Evolutionary conservation across 768 basidiomycete species (phyloP).

Genomic region (Leccinum broughii): DNA sequence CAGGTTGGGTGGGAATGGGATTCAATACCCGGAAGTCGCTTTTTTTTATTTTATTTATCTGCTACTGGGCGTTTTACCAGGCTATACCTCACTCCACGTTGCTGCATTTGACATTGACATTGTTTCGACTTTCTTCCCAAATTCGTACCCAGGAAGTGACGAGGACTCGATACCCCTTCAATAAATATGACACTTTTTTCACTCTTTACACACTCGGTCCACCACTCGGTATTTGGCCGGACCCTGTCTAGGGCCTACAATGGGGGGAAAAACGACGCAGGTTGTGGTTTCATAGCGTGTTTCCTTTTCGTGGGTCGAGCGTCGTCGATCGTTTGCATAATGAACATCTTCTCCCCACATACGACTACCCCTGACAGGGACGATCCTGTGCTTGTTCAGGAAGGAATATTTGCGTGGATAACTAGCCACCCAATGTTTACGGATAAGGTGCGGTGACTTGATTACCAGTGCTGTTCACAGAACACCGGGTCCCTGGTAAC

Average conservation of each 20-base stretch:
- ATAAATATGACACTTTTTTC: background rate
- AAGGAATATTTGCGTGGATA: background rate
- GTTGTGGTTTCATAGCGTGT: no score
- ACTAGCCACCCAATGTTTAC: background rate
- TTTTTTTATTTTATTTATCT: background rate
- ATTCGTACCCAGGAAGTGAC: no score
- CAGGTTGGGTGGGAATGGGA: background rate
- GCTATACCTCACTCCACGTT: conserved; percentile 35
- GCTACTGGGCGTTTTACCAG: conserved; percentile 27
- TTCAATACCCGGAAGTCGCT: background rate
- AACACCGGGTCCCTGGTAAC: background rate
- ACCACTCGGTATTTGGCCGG: no score
- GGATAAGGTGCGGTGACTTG: background rate
- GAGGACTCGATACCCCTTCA: background rate
- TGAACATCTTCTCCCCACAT: background rate
- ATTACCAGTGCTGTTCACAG: background rate
- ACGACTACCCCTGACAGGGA: background rate
- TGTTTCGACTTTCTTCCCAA: no score
- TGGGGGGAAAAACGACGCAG: no score
- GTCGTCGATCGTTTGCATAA: background rate
- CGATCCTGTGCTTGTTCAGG: background rate
- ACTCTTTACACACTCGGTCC: background rate
- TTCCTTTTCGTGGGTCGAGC: background rate
- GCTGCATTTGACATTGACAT: no score
- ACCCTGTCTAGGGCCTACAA: no score